Evolutionary conservation across 2,329 filamentous ascomycete species (phyloP), one percentile per base, ranked within the genome.

Genomic region (Rutstroemia sp.): DNA sequence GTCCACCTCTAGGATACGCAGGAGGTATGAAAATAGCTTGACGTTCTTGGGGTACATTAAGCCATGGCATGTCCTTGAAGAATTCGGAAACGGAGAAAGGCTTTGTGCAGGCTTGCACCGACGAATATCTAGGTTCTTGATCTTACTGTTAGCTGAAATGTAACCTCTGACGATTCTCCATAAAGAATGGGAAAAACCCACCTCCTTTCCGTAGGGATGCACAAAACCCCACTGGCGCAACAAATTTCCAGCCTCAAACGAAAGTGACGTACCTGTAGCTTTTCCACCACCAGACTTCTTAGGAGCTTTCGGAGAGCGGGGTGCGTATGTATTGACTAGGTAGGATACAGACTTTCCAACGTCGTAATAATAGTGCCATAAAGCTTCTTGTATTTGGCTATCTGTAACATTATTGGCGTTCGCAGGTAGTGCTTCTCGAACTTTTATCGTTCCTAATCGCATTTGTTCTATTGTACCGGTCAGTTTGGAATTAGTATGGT

Each of bases 351-450:
- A 84, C 72, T 96, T 96, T 57, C 85, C 87, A 30, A 96, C 78
- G 66, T 99, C 92, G 70, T 92, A 97, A 71, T 92, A 97, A 72
- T 96, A 96, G 72, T 99, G 84, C 90, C 91, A 97, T 16, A 99
- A 73, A 0, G 92, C 82, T 59, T 97, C 92, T 70, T 95, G 84
- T 60, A 96, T 92, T 68, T 96, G 87, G 39, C 77, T 75, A 58
- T 86, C 81, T 5, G 80, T 78, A n/a, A 80, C 74, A 67, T 71
- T 47, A n/a, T 60, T 63, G 25, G 73, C 38, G 77, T 80, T 77
- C 9, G 74, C 71, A 6, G 83, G 86, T n/a, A 96, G 75, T 8
- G 79, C 78, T 59, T 77, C 76, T 58, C 82, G 79, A 38, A 95
- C 87, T 61, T 85, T 78, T 41, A 78, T 75, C 0, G 86, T 90